Conservation (phyloP, 2,329 filamentous ascomycete genomes). For the Colletotrichum sp. region DNA sequence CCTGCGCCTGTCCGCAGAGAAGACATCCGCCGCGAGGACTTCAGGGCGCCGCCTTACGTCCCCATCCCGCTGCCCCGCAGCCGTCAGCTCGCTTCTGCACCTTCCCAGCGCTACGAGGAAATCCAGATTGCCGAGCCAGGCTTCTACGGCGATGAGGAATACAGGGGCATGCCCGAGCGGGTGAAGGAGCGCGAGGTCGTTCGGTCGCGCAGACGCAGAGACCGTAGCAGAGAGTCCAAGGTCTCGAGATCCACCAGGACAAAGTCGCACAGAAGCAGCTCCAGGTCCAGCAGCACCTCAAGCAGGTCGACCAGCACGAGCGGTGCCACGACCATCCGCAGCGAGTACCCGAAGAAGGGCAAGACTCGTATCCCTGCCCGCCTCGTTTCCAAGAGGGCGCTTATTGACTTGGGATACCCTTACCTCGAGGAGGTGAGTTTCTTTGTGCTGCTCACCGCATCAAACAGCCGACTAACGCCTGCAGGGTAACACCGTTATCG, state of each 20-base stretch:
- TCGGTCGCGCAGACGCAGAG: slow-evolving; percentile 51
- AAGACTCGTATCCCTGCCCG: slow-evolving; percentile 87
- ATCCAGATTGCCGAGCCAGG: slow-evolving; percentile 72
- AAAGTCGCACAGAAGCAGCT: slow-evolving; percentile 41
- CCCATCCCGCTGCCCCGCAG: slow-evolving; percentile 75
- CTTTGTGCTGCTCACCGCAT: not conserved
- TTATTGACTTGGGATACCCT: slow-evolving; percentile 85
- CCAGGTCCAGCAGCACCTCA: slow-evolving; percentile 47
- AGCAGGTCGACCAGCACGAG: slow-evolving; percentile 49
- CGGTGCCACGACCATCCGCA: slow-evolving; percentile 57
- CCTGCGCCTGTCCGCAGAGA: slow-evolving; percentile 60
- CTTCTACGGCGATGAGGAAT: slow-evolving; percentile 75
- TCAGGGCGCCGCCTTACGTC: slow-evolving; percentile 54
- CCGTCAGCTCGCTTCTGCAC: slow-evolving; percentile 61
- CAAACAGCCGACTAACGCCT: slow-evolving; percentile 5
- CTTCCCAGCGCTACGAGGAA: slow-evolving; percentile 65
- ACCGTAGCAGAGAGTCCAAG: slow-evolving; percentile 45
- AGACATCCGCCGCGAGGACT: slow-evolving; percentile 58
- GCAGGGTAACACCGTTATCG: slow-evolving; percentile 80
- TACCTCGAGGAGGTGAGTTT: slow-evolving; percentile 80
- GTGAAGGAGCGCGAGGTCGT: slow-evolving; percentile 68
- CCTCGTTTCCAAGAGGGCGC: slow-evolving; percentile 79
- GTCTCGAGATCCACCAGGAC: slow-evolving; percentile 45
- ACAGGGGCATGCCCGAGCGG: slow-evolving; percentile 63
- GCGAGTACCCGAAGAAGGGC: slow-evolving; percentile 79